Evolutionary conservation across 2,329 filamentous ascomycete genomes (phyloP), one percentile per base, ranked within the genome.

Genomic region (Phaeosphaeria sp.): DNA sequence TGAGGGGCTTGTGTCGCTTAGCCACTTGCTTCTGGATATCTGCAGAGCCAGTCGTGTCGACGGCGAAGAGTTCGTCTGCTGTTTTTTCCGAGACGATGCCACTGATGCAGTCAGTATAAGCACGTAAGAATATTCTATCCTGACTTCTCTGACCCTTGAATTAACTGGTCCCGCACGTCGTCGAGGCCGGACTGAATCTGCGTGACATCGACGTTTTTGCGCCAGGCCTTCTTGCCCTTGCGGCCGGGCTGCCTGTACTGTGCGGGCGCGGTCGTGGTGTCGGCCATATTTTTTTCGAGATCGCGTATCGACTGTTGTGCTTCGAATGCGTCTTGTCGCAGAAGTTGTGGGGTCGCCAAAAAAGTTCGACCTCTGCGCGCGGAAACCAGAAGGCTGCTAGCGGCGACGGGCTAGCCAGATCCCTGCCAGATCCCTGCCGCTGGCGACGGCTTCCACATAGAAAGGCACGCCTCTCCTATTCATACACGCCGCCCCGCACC

Each of bases 181-280:
- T 93, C 89, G 33, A 99, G 86, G 59, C 95, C 95, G 53, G 90
- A 81, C 70, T 94, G 86, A 24, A 99, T 87, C 61, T 96, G 89
- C 25, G 91, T 90, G 61, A 98, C 87, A 79, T 99, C 92, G 78
- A 99, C 92, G 80, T 99, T 97, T 79, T 98, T 99, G 74, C 95
- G 87, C 95, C 95, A 99, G 30, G 95, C 94, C 82, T 96, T 98
- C 81, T 98, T 98, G 70, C 96, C 95, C 78, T 99, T 99, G 75
- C 95, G 86, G 5, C 94, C 98, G 24, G 93, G 87, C 78, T 99
- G 95, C 63, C 87, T 93, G 79, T 90, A 88, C 66, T 96, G 92
- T 62, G 89, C 87, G 11, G 93, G 93, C 18, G 91, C 90, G 36
- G 83, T 79, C 13, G 67, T 68, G 22, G 62, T 55, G 48, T 63